Evolutionary conservation across 2,329 filamentous ascomycete genomes (phyloP).

Genomic region (Fusarium haematococcum): DNA sequence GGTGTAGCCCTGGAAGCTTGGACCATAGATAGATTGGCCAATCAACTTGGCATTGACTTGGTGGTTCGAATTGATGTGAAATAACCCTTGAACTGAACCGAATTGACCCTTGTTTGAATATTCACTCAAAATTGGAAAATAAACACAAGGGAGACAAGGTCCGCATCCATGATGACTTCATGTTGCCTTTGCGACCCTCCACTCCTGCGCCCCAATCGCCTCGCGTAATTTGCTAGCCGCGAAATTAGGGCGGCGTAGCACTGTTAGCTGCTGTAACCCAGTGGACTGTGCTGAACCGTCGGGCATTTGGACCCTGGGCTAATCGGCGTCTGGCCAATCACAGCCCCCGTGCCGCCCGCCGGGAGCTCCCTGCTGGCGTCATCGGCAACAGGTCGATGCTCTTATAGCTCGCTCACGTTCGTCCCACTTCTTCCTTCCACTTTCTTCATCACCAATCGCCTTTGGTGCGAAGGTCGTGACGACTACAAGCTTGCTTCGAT

Average conservation of each 20-base stretch:
- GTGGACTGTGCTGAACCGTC: conserved; percentile 23
- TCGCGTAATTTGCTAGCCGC: conserved; percentile 1
- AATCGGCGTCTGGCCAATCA: conserved; percentile 13
- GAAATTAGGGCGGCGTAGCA: conserved; percentile 15
- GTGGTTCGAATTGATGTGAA: not conserved
- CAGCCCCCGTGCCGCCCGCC: not conserved
- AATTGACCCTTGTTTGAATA: not conserved
- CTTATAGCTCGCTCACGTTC: conserved; percentile 20
- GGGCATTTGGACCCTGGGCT: conserved; percentile 28
- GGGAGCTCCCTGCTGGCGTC: conserved; percentile 31
- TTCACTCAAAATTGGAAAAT: not conserved
- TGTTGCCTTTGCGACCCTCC: conserved; percentile 10
- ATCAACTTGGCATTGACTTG: not conserved
- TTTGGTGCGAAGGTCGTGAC: conserved; percentile 35
- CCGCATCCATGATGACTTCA: conserved; percentile 29
- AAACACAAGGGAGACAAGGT: not conserved
- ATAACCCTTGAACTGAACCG: not conserved
- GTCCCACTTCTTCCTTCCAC: conserved; percentile 28
- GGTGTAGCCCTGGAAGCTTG: not conserved
- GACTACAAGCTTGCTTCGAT: not conserved
- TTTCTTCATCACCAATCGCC: conserved; percentile 36
- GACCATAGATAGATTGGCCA: conserved; percentile 1
- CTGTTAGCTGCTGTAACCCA: conserved; percentile 15
- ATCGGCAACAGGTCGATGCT: conserved; percentile 18
- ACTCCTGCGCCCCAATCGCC: not conserved